A percentile compares a stretch with the other conserved stretches of the same genome.
Evolutionary conservation across 345 rosid species (phyloP).

Genomic region (Eucalyptus globulus): DNA sequence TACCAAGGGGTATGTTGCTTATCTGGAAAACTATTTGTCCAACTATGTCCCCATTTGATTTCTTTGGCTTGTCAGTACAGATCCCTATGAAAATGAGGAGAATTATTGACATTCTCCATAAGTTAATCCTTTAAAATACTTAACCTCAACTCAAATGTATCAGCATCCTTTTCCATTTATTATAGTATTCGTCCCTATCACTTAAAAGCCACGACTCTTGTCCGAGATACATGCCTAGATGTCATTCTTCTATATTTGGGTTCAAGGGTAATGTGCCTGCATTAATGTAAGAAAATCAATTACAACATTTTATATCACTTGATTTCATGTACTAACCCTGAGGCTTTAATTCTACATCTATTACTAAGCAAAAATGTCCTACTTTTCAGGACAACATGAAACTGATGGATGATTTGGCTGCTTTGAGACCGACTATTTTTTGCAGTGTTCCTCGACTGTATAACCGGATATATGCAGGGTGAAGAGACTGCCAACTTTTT

Average conservation of each 20-base stretch:
- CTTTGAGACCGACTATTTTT: constrained; percentile 74
- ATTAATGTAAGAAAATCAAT: background rate
- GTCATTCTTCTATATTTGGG: background rate
- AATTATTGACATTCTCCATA: background rate
- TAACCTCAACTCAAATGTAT: background rate
- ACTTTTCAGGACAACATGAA: constrained; percentile 68
- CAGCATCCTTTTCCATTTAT: background rate
- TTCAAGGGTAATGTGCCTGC: background rate
- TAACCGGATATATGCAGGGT: constrained; percentile 85
- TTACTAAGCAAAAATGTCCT: background rate
- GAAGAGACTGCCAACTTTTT: background rate
- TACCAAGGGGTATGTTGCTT: constrained; percentile 75
- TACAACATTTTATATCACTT: background rate
- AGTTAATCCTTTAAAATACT: background rate
- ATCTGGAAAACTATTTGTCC: background rate
- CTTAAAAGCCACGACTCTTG: background rate
- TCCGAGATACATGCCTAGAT: background rate
- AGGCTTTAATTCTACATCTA: background rate
- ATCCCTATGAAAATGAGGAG: background rate
- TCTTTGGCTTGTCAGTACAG: background rate
- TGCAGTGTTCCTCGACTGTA: constrained; percentile 92
- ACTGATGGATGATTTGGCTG: constrained; percentile 76
- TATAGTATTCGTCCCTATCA: background rate
- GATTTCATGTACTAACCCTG: background rate
- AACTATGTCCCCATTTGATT: background rate